Evolutionary conservation across 768 basidiomycete genomes (phyloP).

Genomic region (Lactifluus hygrophoroides): DNA sequence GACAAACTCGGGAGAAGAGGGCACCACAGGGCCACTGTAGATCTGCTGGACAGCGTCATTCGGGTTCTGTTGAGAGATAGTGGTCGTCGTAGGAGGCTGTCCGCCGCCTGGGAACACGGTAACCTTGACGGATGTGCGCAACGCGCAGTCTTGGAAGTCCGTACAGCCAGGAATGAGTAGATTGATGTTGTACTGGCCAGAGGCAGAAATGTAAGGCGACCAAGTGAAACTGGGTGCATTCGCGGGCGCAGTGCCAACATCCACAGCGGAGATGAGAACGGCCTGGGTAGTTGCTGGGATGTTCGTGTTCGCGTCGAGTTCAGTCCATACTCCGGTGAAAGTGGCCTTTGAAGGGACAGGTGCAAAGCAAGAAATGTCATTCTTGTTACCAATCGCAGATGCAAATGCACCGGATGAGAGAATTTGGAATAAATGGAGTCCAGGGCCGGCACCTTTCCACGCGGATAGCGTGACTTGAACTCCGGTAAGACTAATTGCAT

Average conservation of each 20-base stretch:
- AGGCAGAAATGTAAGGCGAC: constrained; percentile 85
- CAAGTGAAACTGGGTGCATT: constrained; percentile 78
- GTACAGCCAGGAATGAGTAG: constrained; percentile 83
- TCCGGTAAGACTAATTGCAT: constrained; percentile 64
- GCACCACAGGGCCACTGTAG: constrained; percentile 80
- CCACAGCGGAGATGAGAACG: constrained; percentile 60
- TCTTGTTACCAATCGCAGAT: constrained; percentile 54
- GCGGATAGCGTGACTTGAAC: constrained; percentile 74
- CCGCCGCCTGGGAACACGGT: constrained; percentile 73
- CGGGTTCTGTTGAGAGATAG: constrained; percentile 62
- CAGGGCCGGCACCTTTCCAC: constrained; percentile 69
- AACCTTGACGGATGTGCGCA: constrained; percentile 74
- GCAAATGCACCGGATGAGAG: constrained; percentile 89
- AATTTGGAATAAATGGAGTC: constrained; percentile 85
- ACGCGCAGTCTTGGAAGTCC: constrained; percentile 67
- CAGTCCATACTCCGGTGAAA: constrained; percentile 62
- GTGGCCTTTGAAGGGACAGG: constrained; percentile 63
- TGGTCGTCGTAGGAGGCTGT: constrained; percentile 55
- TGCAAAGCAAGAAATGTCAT: constrained; percentile 67
- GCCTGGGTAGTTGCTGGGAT: constrained; percentile 76
- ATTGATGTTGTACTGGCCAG: constrained; percentile 79
- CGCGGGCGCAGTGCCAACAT: constrained; percentile 51
- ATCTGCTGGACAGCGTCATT: constrained; percentile 53
- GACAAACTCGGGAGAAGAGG: constrained; percentile 60
- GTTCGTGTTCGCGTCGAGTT: constrained; percentile 52